phyloP scores from a whole-genome alignment of 1,284 basidiomycete genomes.

The Trametes hirsuta region DNA sequence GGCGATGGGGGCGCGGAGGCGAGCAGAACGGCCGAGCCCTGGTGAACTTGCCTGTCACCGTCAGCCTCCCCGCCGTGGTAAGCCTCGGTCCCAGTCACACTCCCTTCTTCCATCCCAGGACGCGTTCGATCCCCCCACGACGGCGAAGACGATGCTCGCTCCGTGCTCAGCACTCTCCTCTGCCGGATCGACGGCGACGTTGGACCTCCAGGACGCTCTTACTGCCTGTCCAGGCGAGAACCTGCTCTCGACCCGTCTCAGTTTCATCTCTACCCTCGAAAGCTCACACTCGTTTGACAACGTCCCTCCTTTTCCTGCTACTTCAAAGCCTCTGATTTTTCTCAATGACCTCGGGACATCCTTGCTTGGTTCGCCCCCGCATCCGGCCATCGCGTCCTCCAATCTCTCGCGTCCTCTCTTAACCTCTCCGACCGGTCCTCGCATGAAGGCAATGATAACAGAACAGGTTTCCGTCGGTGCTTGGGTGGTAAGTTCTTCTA shows the following conservation, averaged over 20 bases:
- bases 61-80: no score
- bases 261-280: slow-evolving; percentile 32
- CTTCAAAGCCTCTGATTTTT: slow-evolving; percentile 20
- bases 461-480: slow-evolving; percentile 52
- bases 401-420: slow-evolving; percentile 29
- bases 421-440: slow-evolving; percentile 55
- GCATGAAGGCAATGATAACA: slow-evolving; percentile 51
- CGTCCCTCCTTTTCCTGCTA: slow-evolving; percentile 36
- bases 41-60: no score
- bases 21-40: no score
- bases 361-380: slow-evolving; percentile 11
- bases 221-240: slow-evolving; percentile 27
- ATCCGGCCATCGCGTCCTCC: not conserved
- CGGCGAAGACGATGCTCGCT: not conserved
- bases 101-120: not conserved
- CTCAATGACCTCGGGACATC: slow-evolving; percentile 28
- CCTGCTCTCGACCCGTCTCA: slow-evolving; percentile 32
- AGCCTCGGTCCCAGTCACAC: not conserved
- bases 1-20: no score
- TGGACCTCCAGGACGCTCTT: slow-evolving; percentile 31
- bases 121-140: not conserved
- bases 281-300: slow-evolving; percentile 32
- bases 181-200: slow-evolving; percentile 19
- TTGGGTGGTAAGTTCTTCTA: slow-evolving; percentile 52
- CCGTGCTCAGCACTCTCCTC: slow-evolving; percentile 7